phyloP scores from a whole-genome alignment of 2,329 filamentous ascomycete species.

The Gnomoniopsis sp. region DNA sequence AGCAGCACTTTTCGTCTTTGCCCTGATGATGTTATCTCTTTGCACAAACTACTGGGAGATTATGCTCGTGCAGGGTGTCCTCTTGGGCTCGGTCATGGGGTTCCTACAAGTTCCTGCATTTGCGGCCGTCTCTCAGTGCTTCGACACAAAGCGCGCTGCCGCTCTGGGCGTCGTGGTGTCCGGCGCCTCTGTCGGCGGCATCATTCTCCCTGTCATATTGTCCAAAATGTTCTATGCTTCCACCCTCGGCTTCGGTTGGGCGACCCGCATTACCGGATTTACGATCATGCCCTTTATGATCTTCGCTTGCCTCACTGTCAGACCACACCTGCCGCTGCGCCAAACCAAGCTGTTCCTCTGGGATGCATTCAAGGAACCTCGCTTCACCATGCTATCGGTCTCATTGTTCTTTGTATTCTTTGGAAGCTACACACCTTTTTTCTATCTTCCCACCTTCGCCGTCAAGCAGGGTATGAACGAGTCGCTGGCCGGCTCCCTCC shows the following conservation, averaged over 20 bases:
- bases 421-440: constrained; percentile 21
- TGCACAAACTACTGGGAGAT: constrained; percentile 41
- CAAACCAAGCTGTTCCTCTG: not conserved
- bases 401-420: constrained; percentile 10
- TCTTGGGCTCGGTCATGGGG: constrained; percentile 42
- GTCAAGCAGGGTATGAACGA: constrained; percentile 1
- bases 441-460: constrained; percentile 18
- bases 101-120: constrained; percentile 36
- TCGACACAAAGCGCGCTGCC: constrained; percentile 25
- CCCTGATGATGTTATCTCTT: constrained; percentile 40
- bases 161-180: constrained; percentile 32
- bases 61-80: constrained; percentile 41
- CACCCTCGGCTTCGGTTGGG: constrained; percentile 26
- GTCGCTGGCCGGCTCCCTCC: constrained; percentile 8
- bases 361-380: not conserved
- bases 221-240: constrained; percentile 16
- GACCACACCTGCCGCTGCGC: not conserved
- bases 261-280: constrained; percentile 24
- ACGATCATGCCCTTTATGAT: constrained; percentile 21
- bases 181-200: constrained; percentile 30
- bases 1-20: constrained; percentile 39
- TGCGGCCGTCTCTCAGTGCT: constrained; percentile 32
- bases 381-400: not conserved
- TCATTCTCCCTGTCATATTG: constrained; percentile 32
- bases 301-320: not conserved